A percentile compares a stretch with the other conserved stretches of the same genome.
Conservation (phyloP, 148 eudicot species). For the Persicaria maculosa region DNA sequence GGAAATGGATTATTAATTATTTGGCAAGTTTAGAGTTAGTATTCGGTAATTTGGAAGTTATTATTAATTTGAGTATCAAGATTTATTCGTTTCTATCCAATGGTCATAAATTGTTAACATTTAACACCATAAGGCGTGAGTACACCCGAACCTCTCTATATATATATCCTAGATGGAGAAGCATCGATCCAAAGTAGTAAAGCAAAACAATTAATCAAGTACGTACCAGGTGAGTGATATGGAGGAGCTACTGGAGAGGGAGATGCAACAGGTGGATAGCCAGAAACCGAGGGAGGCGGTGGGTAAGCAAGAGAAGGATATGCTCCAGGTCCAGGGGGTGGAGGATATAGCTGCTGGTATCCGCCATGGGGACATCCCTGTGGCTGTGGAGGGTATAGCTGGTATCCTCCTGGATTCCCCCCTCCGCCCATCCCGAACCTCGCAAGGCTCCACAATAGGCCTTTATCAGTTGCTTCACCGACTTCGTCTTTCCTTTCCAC, state of each 20-base stretch:
- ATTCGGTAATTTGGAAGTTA: too few relatives aligned
- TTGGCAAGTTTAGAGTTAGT: too few relatives aligned
- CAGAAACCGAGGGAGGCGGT: neutral
- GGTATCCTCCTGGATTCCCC: neutral
- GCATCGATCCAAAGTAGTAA: too few relatives aligned
- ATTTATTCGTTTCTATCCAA: too few relatives aligned
- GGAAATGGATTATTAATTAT: too few relatives aligned
- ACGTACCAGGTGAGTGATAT: neutral
- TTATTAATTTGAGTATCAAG: too few relatives aligned
- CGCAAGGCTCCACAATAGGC: neutral
- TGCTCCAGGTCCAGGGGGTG: neutral
- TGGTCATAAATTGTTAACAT: too few relatives aligned
- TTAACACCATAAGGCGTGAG: too few relatives aligned
- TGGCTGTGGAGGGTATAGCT: conserved; percentile 6
- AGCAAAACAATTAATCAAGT: too few relatives aligned
- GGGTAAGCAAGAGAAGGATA: neutral
- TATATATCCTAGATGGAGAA: too few relatives aligned
- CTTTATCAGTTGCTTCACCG: neutral
- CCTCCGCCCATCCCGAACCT: conserved; percentile 11
- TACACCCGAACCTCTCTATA: too few relatives aligned
- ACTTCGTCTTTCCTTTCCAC: neutral
- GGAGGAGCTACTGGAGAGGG: neutral
- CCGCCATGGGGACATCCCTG: neutral
- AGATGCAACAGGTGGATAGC: neutral
- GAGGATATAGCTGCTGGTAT: neutral